Evolutionary conservation across 164 flowering plant species (phyloP).

Genomic region (Litsea cubeba): DNA sequence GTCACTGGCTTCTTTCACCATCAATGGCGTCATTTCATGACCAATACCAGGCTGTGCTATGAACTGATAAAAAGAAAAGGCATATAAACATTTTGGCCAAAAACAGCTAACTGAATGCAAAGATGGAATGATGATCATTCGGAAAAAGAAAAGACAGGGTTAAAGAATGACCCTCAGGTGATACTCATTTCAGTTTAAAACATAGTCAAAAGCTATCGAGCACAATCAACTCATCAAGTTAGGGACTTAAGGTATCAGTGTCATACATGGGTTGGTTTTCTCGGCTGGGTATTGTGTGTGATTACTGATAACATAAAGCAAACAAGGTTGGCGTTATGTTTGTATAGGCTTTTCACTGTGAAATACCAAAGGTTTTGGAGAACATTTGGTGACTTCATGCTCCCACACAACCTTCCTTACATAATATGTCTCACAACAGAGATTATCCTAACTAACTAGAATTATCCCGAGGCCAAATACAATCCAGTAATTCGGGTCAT

Average conservation of each 20-base stretch:
- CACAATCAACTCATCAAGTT: background rate
- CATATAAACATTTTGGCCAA: background rate
- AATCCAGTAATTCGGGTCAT: too few species aligned
- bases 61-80: conserved; percentile 33
- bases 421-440: background rate
- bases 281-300: background rate
- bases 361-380: background rate
- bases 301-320: background rate
- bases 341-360: background rate
- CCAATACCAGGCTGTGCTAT: conserved; percentile 73
- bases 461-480: too few species aligned
- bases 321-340: background rate
- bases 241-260: too few species aligned
- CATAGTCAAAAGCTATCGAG: background rate
- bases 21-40: conserved; percentile 68
- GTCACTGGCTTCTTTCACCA: conserved; percentile 84
- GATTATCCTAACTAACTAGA: background rate
- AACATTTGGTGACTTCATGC: background rate
- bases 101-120: too few species aligned
- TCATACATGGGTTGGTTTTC: background rate
- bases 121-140: background rate
- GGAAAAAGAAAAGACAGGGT: background rate
- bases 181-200: too few species aligned
- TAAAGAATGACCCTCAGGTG: background rate
- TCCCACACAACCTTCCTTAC: background rate